Evolutionary conservation across 805 yeast species (phyloP).

Genomic region (Ogataea wickerhamii): DNA sequence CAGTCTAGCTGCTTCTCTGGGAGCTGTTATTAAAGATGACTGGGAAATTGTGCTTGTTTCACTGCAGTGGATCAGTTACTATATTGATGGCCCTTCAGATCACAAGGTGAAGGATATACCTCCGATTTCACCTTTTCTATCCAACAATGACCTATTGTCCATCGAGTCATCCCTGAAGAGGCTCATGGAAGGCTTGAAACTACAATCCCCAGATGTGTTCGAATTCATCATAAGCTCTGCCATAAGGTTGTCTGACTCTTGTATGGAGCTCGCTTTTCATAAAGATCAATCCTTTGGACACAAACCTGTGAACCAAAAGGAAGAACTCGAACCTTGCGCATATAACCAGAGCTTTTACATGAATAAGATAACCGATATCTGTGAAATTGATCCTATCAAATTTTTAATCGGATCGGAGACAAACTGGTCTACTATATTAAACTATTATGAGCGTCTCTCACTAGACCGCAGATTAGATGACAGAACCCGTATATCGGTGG

Average conservation of each 20-base stretch:
- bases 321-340: slow-evolving; percentile 38
- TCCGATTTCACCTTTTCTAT: slow-evolving; percentile 40
- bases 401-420: slow-evolving; percentile 41
- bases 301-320: slow-evolving; percentile 20
- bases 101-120: slow-evolving; percentile 39
- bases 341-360: slow-evolving; percentile 56
- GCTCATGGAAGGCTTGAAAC: slow-evolving; percentile 57
- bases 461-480: slow-evolving; percentile 41
- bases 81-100: slow-evolving; percentile 56
- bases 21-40: slow-evolving; percentile 59
- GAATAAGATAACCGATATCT: slow-evolving; percentile 48
- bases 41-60: slow-evolving; percentile 66
- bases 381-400: slow-evolving; percentile 48
- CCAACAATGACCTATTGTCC: slow-evolving; percentile 43
- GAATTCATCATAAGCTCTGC: slow-evolving; percentile 45
- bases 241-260: slow-evolving; percentile 38
- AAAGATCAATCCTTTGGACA: slow-evolving; percentile 9
- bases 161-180: slow-evolving; percentile 58
- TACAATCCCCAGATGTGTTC: slow-evolving; percentile 52
- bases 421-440: slow-evolving; percentile 47
- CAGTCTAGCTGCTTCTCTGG: slow-evolving; percentile 77
- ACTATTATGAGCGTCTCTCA: slow-evolving; percentile 44
- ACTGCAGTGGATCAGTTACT: slow-evolving; percentile 77
- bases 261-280: slow-evolving; percentile 13
- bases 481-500: slow-evolving; percentile 45